Percentiles rank a stretch among this genome's conserved stretches.
These are phyloP conservation scores for Trypethelium eluteriae DNA, from an alignment of 495 filamentous ascomycete genomes.

Conservation along the genomic window DNA sequence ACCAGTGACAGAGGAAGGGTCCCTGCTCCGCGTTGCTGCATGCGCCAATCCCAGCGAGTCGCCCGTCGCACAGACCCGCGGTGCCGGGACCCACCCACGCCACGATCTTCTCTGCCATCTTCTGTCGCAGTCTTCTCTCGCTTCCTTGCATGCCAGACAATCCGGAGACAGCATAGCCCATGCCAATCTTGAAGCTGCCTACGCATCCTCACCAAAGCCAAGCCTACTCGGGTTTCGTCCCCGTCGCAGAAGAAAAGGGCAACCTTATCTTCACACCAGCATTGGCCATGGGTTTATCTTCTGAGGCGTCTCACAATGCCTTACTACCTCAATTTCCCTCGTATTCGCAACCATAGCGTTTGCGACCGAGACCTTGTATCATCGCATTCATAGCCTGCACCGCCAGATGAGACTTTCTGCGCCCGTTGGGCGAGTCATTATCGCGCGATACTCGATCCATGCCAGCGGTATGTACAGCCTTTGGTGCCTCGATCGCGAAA, in stretches of 20 bases:
- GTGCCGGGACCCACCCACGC: no score
- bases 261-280: neutral
- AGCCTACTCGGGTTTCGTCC: neutral
- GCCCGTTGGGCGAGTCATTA: no score
- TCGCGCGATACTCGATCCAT: no score
- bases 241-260: neutral
- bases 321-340: neutral
- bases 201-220: neutral
- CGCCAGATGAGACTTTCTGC: neutral
- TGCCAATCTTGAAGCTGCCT: neutral
- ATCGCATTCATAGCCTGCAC: neutral
- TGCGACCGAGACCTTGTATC: neutral
- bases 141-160: neutral
- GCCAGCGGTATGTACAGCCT: no score
- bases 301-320: constrained; percentile 8
- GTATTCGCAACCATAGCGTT: neutral
- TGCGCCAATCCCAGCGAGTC: neutral
- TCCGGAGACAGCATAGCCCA: neutral
- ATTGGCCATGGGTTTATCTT: neutral
- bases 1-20: no score
- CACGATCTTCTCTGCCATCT: neutral
- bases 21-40: neutral
- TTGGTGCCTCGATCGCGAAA: no score
- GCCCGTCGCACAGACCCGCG: neutral
- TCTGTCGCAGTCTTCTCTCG: constrained; percentile 10